Conservation (phyloP, 2,329 filamentous ascomycete genomes). For the Bipolaris oryzae region DNA sequence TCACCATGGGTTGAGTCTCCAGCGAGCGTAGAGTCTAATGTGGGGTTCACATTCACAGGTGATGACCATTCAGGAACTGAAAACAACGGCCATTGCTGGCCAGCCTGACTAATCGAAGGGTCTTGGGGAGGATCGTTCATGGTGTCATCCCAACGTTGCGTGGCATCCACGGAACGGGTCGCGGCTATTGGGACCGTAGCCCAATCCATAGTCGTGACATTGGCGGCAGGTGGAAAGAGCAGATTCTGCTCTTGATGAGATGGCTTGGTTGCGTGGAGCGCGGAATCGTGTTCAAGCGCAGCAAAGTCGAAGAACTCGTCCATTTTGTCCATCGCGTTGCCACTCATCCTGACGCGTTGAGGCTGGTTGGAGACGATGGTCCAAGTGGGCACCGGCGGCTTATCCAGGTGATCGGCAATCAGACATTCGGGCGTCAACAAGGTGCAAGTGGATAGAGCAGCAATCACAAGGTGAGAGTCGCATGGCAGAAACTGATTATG, state of each 20-base stretch:
- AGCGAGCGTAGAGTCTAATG: background rate
- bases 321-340: constrained; percentile 26
- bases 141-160: constrained; percentile 1
- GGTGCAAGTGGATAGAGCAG: constrained; percentile 1
- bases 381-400: constrained; percentile 17
- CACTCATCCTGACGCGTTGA: constrained; percentile 21
- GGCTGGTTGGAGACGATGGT: background rate
- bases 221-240: background rate
- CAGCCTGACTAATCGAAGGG: background rate
- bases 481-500: constrained; percentile 22
- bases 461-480: constrained; percentile 12
- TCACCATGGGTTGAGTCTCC: background rate
- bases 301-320: constrained; percentile 47
- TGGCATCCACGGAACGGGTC: constrained; percentile 1
- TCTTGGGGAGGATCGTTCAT: constrained; percentile 6
- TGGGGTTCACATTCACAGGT: background rate
- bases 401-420: constrained; percentile 17
- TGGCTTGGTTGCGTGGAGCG: background rate
- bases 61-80: background rate
- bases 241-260: constrained; percentile 1
- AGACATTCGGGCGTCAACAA: constrained; percentile 8
- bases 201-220: constrained; percentile 38
- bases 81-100: constrained; percentile 11
- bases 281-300: constrained; percentile 32
- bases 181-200: constrained; percentile 13